A percentile compares a stretch with the other conserved stretches of the same genome.
Evolutionary conservation across 192 early-diverging fungal genomes (phyloP).

Genomic region (Chytriomyces sp.): DNA sequence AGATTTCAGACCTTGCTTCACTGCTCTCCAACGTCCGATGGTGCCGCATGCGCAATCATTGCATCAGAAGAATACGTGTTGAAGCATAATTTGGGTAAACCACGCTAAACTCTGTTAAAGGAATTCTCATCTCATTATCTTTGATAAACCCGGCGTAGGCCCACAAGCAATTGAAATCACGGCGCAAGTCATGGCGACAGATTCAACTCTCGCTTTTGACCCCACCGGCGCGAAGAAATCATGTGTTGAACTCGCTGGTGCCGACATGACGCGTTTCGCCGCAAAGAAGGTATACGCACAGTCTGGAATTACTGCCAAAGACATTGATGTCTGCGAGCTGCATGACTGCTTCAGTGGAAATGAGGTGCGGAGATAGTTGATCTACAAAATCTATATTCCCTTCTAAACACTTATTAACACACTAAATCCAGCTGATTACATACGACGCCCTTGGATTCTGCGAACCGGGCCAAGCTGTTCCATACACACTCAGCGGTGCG

Average conservation of each 20-base stretch:
- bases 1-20: constrained; percentile 54
- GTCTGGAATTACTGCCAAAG: constrained; percentile 63
- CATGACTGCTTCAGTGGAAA: constrained; percentile 82
- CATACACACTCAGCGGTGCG: constrained; percentile 34
- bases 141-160: not conserved
- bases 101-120: not conserved
- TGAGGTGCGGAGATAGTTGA: constrained; percentile 53
- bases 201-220: constrained; percentile 58
- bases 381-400: not conserved
- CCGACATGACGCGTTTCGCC: constrained; percentile 74
- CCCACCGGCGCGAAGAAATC: constrained; percentile 36
- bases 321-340: constrained; percentile 73
- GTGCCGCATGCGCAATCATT: constrained; percentile 69
- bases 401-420: not conserved
- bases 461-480: constrained; percentile 67
- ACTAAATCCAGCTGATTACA: constrained; percentile 58
- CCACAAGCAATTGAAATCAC: constrained; percentile 70
- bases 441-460: constrained; percentile 76
- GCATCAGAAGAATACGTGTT: constrained; percentile 70
- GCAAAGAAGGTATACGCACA: constrained; percentile 57
- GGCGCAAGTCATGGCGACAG: constrained; percentile 74
- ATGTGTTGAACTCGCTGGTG: constrained; percentile 44
- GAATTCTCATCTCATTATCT: not conserved
- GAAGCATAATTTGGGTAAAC: constrained; percentile 58
- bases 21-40: constrained; percentile 79